phyloP scores from a whole-genome alignment of 2,329 filamentous ascomycete genomes.

The Arthrobotrys iridis region DNA sequence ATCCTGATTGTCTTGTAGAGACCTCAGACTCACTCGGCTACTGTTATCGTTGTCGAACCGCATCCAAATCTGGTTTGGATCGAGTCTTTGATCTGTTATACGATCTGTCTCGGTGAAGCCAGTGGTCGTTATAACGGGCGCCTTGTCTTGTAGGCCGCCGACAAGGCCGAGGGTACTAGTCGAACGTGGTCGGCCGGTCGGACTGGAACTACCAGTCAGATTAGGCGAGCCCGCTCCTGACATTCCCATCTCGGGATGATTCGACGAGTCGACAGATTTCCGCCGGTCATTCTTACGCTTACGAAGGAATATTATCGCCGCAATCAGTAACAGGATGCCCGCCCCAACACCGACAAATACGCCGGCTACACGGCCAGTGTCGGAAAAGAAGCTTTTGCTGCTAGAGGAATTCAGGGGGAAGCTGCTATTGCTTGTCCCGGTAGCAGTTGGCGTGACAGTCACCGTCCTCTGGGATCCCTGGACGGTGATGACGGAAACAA shows the following conservation, averaged over 20 bases:
- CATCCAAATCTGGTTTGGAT: constrained; percentile 53
- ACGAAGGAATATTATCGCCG: constrained; percentile 31
- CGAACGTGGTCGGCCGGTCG: constrained; percentile 42
- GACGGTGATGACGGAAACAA: constrained; percentile 34
- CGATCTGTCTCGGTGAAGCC: constrained; percentile 47
- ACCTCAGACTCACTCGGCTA: constrained; percentile 47
- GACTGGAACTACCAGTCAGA: constrained; percentile 42
- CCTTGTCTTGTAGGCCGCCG: constrained; percentile 35
- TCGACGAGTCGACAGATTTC: constrained; percentile 43
- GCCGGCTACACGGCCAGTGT: constrained; percentile 39
- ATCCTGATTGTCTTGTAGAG: constrained; percentile 49
- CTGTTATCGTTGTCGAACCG: constrained; percentile 50
- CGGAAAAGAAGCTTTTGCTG: constrained; percentile 32
- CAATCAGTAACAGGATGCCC: constrained; percentile 1
- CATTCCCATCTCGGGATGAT: constrained; percentile 53
- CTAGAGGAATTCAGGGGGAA: constrained; percentile 18
- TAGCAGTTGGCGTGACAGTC: constrained; percentile 31
- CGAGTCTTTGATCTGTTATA: constrained; percentile 48
- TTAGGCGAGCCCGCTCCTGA: constrained; percentile 41
- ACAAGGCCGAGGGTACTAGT: constrained; percentile 53
- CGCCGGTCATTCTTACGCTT: constrained; percentile 44
- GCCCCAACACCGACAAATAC: constrained; percentile 36
- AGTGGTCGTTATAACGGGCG: constrained; percentile 31
- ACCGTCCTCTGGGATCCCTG: constrained; percentile 31
- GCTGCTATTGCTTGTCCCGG: constrained; percentile 9